Evolutionary conservation across 2,329 filamentous ascomycete species (phyloP).

Genomic region (Acrocalymma vagum): DNA sequence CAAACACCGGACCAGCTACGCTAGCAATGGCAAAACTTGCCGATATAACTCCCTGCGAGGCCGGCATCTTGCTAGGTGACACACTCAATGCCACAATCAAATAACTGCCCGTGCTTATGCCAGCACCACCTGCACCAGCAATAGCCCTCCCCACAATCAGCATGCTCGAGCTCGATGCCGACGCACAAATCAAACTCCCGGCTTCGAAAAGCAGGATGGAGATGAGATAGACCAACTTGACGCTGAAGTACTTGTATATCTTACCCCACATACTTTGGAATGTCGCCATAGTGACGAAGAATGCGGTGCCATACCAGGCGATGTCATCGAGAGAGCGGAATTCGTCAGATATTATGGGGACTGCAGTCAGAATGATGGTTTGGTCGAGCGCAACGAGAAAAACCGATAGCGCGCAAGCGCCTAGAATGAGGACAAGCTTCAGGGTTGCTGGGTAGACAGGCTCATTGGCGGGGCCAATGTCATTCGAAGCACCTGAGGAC

Average conservation of each 20-base stretch:
- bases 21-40: conserved; percentile 41
- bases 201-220: conserved; percentile 59
- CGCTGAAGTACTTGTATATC: conserved; percentile 53
- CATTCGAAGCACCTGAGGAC: no score
- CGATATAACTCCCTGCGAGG: conserved; percentile 38
- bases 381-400: no score
- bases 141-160: conserved; percentile 50
- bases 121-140: conserved; percentile 46
- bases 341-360: conserved; percentile 49
- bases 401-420: no score
- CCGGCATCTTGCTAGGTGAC: background rate
- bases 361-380: no score
- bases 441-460: no score
- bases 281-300: conserved; percentile 30
- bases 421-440: no score
- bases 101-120: conserved; percentile 45
- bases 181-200: conserved; percentile 61
- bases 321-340: conserved; percentile 46
- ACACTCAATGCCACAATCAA: background rate
- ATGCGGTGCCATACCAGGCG: conserved; percentile 44
- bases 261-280: conserved; percentile 54
- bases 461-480: no score
- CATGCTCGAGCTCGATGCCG: conserved; percentile 41
- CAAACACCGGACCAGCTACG: conserved; percentile 50
- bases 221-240: conserved; percentile 35